phyloP scores from a whole-genome alignment of 495 filamentous ascomycete species.

The Diplogelasinospora grovesii region DNA sequence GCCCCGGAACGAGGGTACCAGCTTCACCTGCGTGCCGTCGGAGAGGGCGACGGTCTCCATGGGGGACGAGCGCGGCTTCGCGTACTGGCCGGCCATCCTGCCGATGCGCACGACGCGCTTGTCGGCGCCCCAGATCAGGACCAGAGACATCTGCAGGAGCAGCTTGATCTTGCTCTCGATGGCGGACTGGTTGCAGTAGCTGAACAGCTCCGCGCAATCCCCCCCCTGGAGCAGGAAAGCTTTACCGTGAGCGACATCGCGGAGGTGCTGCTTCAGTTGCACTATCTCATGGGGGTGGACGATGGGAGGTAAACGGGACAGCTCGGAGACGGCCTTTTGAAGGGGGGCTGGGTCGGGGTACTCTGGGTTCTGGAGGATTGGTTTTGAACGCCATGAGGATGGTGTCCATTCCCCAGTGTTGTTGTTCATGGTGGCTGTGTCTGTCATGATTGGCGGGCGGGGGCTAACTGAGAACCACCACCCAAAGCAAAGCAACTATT shows the following conservation, averaged over 20 bases:
- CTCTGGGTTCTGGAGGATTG: slow-evolving; percentile 82
- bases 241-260: slow-evolving; percentile 84
- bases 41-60: slow-evolving; percentile 75
- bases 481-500: too few relatives aligned
- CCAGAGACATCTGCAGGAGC: slow-evolving; percentile 89
- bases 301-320: slow-evolving; percentile 75
- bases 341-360: slow-evolving; percentile 66
- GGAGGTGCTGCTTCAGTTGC: slow-evolving; percentile 65
- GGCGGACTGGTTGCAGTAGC: slow-evolving; percentile 83
- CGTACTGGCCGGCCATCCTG: slow-evolving; percentile 94
- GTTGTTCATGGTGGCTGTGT: slow-evolving; percentile 2
- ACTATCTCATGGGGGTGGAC: slow-evolving; percentile 83
- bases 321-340: slow-evolving; percentile 57
- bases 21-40: slow-evolving; percentile 70
- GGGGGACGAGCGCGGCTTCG: slow-evolving; percentile 86
- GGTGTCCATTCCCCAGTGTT: slow-evolving; percentile 40
- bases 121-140: slow-evolving; percentile 81
- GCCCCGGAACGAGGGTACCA: slow-evolving; percentile 84
- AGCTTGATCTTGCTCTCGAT: slow-evolving; percentile 97
- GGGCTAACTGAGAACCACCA: too few relatives aligned
- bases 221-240: slow-evolving; percentile 94
- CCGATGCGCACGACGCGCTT: slow-evolving; percentile 93
- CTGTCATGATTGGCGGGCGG: slow-evolving; percentile 16
- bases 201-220: slow-evolving; percentile 95
- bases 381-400: slow-evolving; percentile 80